Percentiles rank a stretch among this genome's conserved stretches.
phyloP scores from a whole-genome alignment of 2,329 filamentous ascomycete genomes.

The Chrysosporium keratinophilum region DNA sequence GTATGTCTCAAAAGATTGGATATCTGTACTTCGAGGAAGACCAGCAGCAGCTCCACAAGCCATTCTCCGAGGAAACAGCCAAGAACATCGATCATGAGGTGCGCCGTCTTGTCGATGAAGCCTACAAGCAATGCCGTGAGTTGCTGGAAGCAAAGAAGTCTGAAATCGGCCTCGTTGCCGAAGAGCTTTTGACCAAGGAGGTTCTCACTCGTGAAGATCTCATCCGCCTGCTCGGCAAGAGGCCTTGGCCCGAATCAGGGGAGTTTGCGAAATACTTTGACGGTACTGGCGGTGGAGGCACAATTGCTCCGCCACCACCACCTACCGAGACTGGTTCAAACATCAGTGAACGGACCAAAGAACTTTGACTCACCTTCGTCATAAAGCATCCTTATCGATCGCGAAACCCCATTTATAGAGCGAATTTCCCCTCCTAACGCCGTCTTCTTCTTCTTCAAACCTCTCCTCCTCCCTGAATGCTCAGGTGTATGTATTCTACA shows the following conservation, averaged over 20 bases:
- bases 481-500: conserved; percentile 8
- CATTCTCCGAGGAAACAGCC: conserved; percentile 89
- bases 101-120: conserved; percentile 78
- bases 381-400: neutral
- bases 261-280: conserved; percentile 94
- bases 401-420: neutral
- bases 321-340: conserved; percentile 5
- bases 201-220: conserved; percentile 85
- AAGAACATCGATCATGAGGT: conserved; percentile 88
- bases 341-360: conserved; percentile 4
- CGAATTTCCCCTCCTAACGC: neutral
- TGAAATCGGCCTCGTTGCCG: conserved; percentile 79
- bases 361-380: neutral
- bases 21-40: conserved; percentile 83
- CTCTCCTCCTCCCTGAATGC: neutral
- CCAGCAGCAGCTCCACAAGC: conserved; percentile 76
- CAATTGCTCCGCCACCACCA: conserved; percentile 19
- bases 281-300: conserved; percentile 36
- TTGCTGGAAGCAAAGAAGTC: conserved; percentile 76
- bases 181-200: conserved; percentile 88
- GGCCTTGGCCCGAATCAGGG: conserved; percentile 73
- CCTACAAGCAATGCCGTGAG: conserved; percentile 80
- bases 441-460: neutral
- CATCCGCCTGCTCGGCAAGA: conserved; percentile 71
- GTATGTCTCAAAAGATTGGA: conserved; percentile 91